A percentile compares a stretch with the other conserved stretches of the same genome.
Conservation (phyloP, 129 eudicot species). For the Oenanthe sinensis region DNA sequence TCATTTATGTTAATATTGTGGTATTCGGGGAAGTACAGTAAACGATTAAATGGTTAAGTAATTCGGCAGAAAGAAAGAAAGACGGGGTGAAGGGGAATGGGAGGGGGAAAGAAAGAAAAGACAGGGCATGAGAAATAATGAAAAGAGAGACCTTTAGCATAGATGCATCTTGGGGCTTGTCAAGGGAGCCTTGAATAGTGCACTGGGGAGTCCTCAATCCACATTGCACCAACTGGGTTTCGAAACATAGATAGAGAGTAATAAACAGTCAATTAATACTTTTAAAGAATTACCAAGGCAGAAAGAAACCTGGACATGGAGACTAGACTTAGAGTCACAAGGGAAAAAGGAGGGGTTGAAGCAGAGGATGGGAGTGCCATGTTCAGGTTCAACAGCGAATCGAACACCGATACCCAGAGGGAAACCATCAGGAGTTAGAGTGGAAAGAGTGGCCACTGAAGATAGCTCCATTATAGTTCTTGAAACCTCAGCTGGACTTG, state of each 20-base stretch:
- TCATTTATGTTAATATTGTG: background rate
- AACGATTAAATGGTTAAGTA: background rate
- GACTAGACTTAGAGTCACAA: slow-evolving; percentile 36
- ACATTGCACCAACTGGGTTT: slow-evolving; percentile 54
- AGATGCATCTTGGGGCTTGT: slow-evolving; percentile 34
- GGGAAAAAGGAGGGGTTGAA: slow-evolving; percentile 24
- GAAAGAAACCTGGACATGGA: slow-evolving; percentile 65
- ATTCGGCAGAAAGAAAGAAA: background rate
- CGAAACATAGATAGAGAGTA: background rate
- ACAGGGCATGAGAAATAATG: background rate
- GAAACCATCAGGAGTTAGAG: slow-evolving; percentile 38
- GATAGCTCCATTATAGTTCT: slow-evolving; percentile 76
- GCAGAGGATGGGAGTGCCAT: slow-evolving; percentile 62
- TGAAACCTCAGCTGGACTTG: slow-evolving; percentile 71
- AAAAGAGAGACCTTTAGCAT: slow-evolving; percentile 30
- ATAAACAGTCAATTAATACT: background rate
- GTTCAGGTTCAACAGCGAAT: slow-evolving; percentile 54
- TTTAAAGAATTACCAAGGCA: no score
- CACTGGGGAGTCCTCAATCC: slow-evolving; percentile 85
- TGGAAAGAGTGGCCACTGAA: slow-evolving; percentile 65
- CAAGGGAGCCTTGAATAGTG: slow-evolving; percentile 67
- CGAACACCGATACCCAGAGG: slow-evolving; percentile 72
- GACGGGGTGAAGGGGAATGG: no score
- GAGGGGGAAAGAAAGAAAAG: background rate
- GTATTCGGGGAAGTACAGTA: no score